Conservation (phyloP, 2,329 filamentous ascomycete species). For the Neofusicoccum kwambonambiense region DNA sequence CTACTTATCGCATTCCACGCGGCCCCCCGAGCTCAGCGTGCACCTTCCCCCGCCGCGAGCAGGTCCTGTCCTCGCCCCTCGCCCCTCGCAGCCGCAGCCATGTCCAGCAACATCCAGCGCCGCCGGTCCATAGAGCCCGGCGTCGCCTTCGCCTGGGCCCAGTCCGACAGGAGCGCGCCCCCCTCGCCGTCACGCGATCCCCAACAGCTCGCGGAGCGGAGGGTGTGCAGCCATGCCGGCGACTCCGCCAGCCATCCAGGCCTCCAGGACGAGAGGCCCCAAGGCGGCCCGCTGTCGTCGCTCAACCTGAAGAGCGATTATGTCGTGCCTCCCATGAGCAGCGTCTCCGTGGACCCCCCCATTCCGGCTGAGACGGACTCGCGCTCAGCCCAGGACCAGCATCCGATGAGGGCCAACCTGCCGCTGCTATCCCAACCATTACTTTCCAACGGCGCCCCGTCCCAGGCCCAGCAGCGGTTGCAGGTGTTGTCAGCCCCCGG, state of each 20-base stretch:
- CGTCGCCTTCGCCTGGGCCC: slow-evolving; percentile 13
- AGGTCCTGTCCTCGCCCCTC: not conserved
- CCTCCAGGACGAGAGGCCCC: not conserved
- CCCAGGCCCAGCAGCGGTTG: not conserved
- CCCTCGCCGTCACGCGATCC: slow-evolving; percentile 6
- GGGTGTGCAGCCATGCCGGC: slow-evolving; percentile 10
- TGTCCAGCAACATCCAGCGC: slow-evolving; percentile 15
- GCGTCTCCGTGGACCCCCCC: slow-evolving; percentile 17
- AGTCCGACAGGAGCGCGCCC: slow-evolving; percentile 9
- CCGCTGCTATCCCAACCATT: slow-evolving; percentile 17
- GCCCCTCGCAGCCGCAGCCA: not conserved
- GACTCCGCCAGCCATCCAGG: not conserved
- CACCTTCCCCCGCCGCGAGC: not conserved
- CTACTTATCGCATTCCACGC: slow-evolving; percentile 11
- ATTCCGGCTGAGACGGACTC: slow-evolving; percentile 18
- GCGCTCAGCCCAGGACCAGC: slow-evolving; percentile 18
- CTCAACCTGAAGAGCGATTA: slow-evolving; percentile 17
- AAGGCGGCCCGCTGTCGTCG: slow-evolving; percentile 8
- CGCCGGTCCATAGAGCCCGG: slow-evolving; percentile 18
- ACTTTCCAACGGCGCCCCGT: not conserved
- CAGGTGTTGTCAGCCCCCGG: not conserved
- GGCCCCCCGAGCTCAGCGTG: not conserved
- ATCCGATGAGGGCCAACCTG: slow-evolving; percentile 17
- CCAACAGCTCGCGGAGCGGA: not conserved
- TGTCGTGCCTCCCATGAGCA: slow-evolving; percentile 19